A percentile compares a stretch with the other conserved stretches of the same genome.
These are phyloP conservation scores for Silybum marianum DNA, from an alignment of 129 eudicot genomes.

Conservation along the genomic window DNA sequence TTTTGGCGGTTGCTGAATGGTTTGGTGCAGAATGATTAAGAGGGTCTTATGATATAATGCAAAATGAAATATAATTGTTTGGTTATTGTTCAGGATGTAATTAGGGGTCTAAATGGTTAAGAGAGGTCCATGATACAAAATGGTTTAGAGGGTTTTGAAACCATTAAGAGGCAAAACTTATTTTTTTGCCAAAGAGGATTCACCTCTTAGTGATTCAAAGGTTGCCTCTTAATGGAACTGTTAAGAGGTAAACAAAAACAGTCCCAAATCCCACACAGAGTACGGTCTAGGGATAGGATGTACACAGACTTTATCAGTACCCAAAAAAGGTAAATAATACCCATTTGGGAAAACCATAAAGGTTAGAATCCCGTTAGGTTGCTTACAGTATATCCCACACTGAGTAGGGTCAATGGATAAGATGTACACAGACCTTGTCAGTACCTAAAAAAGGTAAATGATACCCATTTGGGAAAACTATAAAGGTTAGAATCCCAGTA, in stretches of 20 bases:
- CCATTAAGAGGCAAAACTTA: too few species aligned
- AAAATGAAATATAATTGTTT: too few species aligned
- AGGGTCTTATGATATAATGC: too few species aligned
- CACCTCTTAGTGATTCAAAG: too few species aligned
- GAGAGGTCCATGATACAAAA: too few species aligned
- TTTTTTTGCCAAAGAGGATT: too few species aligned
- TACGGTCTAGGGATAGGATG: background rate
- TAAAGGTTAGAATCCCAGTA: background rate
- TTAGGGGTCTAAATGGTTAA: too few species aligned
- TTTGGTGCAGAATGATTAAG: too few species aligned
- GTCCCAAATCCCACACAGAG: background rate
- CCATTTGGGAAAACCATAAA: background rate
- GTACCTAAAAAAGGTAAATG: background rate
- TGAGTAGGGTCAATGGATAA: background rate
- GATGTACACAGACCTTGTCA: background rate
- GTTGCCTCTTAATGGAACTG: too few species aligned
- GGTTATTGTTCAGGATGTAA: too few species aligned
- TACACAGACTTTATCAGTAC: background rate
- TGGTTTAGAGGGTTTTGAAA: too few species aligned
- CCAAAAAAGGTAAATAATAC: background rate
- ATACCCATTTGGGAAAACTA: background rate
- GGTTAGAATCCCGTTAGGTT: background rate
- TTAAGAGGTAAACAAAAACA: background rate
- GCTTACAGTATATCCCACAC: background rate
- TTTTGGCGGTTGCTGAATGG: too few species aligned